phyloP scores from a whole-genome alignment of 148 eudicot genomes.

The Gaultheria prostrata region DNA sequence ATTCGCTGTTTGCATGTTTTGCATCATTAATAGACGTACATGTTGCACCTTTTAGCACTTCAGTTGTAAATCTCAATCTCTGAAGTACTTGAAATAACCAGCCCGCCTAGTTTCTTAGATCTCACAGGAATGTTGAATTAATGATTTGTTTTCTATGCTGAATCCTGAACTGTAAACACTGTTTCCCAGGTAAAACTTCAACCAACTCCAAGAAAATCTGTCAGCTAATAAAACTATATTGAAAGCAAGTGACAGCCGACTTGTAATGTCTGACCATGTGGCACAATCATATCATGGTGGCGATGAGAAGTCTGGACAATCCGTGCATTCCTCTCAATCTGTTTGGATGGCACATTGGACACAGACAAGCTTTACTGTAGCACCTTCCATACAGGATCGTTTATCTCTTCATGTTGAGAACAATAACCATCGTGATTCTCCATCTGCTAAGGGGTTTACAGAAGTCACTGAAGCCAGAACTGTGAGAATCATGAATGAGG shows the following conservation, averaged over 20 bases:
- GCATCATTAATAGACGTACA: neutral
- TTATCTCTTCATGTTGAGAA: constrained; percentile 18
- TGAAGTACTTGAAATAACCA: neutral
- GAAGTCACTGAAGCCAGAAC: constrained; percentile 28
- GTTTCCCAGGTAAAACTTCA: neutral
- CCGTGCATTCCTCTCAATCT: constrained; percentile 36
- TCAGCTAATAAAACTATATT: neutral
- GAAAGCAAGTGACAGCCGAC: neutral
- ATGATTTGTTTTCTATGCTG: neutral
- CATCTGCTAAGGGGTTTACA: constrained; percentile 24
- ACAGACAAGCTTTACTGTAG: constrained; percentile 22
- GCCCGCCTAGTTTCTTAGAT: neutral
- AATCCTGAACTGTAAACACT: neutral
- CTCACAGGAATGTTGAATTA: neutral
- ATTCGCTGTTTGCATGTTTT: neutral
- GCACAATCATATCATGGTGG: constrained; percentile 28
- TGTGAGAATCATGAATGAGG: constrained; percentile 24
- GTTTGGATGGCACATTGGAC: constrained; percentile 66
- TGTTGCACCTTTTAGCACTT: neutral
- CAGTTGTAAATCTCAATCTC: neutral
- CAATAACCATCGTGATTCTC: constrained; percentile 16
- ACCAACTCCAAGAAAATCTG: neutral
- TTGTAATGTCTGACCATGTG: constrained; percentile 34
- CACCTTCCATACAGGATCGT: constrained; percentile 22
- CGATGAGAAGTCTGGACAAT: constrained; percentile 30